Evolutionary conservation across 352 stramenopile species (phyloP), one percentile per base, ranked within the genome.

Genomic region (Phytophthora ramorum): DNA sequence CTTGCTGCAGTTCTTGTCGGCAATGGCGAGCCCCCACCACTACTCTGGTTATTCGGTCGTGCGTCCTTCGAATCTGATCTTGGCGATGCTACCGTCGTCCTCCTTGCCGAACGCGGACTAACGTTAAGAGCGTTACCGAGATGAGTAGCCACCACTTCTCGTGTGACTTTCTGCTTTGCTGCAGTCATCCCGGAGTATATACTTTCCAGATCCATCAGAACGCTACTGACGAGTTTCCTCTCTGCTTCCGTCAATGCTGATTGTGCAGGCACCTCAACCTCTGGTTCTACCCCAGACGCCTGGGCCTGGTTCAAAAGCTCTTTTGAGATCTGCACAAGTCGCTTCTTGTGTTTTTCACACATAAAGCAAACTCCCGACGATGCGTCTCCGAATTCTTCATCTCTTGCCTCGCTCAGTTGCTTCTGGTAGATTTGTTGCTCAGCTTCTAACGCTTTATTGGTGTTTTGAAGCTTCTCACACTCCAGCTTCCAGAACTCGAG

Each of bases 401-500:
- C 45, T 8, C 53, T 47, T 48, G 69, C 51, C 17, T 71, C 61
- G 43, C 70, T 35, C 2, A 91, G n/a, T 41, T 80, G 57, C 17
- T 78, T 61, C 28, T 64, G 71, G 1, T 64, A 44, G 3, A 75
- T 67, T 26, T 83, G 63, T 10, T 78, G 62, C 44, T 88, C 79
- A 0, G 50, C 47, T 24, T 69, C 56, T 7, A 88, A 28, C 9
- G 63, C 57, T 54, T 75, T 79, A 63, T 83, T 87, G 1, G 66
- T 60, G 30, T 88, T 85, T 46, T 91, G 78, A 2, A 84, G 63
- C 40, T 89, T 91, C 48, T 87, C 78, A 57, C 82, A 87, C 41
- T 91, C 82, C 7, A 91, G 56, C 30, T 86, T 85, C 82, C 82
- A 91, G 49, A 78, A 91, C 20, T 85, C 80, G 4, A 88, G 74